Percentiles rank a stretch among this genome's conserved stretches.
These are phyloP conservation scores for Eucalyptus erythrocorys DNA, from an alignment of 345 rosid genomes.

Conservation along the genomic window DNA sequence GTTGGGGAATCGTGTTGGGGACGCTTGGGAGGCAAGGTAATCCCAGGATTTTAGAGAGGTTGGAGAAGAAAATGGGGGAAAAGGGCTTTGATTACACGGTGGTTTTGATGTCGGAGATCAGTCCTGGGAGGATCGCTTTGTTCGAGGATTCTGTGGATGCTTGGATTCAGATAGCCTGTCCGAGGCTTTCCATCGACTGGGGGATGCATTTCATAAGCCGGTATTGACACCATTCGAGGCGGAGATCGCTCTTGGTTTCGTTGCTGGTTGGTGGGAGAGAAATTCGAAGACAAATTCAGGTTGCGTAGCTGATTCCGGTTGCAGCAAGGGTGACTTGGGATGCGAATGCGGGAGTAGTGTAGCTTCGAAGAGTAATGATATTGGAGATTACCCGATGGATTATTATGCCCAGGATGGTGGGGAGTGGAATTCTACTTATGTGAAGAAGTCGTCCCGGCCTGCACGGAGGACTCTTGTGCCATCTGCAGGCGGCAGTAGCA, in stretches of 20 bases:
- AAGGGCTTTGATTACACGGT: conserved; percentile 47
- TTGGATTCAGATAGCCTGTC: conserved; percentile 96
- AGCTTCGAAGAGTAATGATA: background rate
- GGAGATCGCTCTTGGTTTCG: conserved; percentile 63
- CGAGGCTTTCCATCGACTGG: conserved; percentile 93
- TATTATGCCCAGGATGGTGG: conserved; percentile 96
- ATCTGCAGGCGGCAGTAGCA: background rate
- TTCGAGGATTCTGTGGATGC: conserved; percentile 85
- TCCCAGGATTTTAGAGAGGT: conserved; percentile 60
- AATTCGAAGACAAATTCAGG: background rate
- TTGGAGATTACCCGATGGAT: conserved; percentile 88
- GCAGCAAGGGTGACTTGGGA: background rate
- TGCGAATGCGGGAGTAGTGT: conserved; percentile 18
- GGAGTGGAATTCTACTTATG: conserved; percentile 85
- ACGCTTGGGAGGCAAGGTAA: conserved; percentile 97
- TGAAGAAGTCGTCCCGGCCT: conserved; percentile 48
- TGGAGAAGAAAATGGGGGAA: conserved; percentile 69
- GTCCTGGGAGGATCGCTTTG: conserved; percentile 56
- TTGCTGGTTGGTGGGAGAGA: conserved; percentile 90
- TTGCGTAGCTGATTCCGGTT: background rate
- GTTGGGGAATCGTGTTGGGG: conserved; percentile 85
- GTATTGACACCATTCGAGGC: conserved; percentile 83
- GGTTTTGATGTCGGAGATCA: conserved; percentile 80
- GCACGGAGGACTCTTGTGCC: conserved; percentile 9
- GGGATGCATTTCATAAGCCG: conserved; percentile 78